Evolutionary conservation across 805 yeast genomes (phyloP).

Genomic region (Spathaspora gorwiae): DNA sequence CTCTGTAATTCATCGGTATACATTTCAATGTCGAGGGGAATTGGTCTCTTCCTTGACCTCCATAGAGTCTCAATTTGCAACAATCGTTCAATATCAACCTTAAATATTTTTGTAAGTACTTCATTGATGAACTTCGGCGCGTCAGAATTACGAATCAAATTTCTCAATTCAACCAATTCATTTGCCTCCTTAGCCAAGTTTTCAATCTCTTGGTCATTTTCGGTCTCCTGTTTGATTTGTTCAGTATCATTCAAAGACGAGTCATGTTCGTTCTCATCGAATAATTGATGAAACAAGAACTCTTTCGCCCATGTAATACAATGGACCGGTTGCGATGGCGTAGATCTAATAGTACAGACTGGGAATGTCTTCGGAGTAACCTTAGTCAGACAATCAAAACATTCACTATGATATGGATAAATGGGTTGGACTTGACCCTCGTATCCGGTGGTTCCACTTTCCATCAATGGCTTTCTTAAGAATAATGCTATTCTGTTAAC

Average conservation of each 20-base stretch:
- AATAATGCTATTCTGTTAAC: slow-evolving; percentile 82
- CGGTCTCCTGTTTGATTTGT: slow-evolving; percentile 44
- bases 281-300: slow-evolving; percentile 77
- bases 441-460: slow-evolving; percentile 92
- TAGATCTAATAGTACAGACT: slow-evolving; percentile 93
- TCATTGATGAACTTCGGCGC: slow-evolving; percentile 21
- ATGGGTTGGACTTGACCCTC: slow-evolving; percentile 94
- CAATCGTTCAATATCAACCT: slow-evolving; percentile 74
- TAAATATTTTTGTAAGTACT: slow-evolving; percentile 59
- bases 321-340: slow-evolving; percentile 94
- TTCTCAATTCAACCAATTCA: slow-evolving; percentile 46
- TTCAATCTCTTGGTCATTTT: slow-evolving; percentile 59
- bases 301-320: slow-evolving; percentile 97
- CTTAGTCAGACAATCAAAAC: slow-evolving; percentile 88
- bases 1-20: slow-evolving; percentile 11
- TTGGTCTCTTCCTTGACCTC: slow-evolving; percentile 69
- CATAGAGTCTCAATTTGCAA: slow-evolving; percentile 69
- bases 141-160: slow-evolving; percentile 11
- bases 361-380: slow-evolving; percentile 90
- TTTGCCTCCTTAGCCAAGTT: slow-evolving; percentile 63
- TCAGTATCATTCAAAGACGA: slow-evolving; percentile 18
- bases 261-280: slow-evolving; percentile 45
- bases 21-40: slow-evolving; percentile 44
- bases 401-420: slow-evolving; percentile 74
- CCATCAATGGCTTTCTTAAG: slow-evolving; percentile 72